Conservation (phyloP, 2,329 filamentous ascomycete species). For the Trichoderma koningii region DNA sequence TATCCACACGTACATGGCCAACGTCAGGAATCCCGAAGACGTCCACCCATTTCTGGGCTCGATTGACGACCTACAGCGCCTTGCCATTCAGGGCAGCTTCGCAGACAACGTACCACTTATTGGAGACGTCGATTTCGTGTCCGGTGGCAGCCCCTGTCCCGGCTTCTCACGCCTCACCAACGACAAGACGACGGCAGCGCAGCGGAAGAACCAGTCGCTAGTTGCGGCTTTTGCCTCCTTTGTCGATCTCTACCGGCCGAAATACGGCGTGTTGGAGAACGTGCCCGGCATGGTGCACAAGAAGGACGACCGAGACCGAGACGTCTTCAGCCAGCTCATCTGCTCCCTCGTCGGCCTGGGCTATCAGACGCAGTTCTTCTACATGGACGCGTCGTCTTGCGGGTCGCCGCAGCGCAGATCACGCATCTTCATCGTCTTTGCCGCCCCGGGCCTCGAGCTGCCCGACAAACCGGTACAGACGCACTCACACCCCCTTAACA, state of each 20-base stretch:
- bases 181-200: slow-evolving; percentile 55
- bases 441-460: slow-evolving; percentile 64
- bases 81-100: slow-evolving; percentile 56
- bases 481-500: slow-evolving; percentile 58
- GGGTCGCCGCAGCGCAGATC: slow-evolving; percentile 67
- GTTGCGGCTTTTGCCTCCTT: slow-evolving; percentile 75
- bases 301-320: slow-evolving; percentile 51
- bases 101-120: slow-evolving; percentile 54
- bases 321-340: slow-evolving; percentile 72
- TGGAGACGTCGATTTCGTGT: slow-evolving; percentile 68
- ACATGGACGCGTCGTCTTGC: slow-evolving; percentile 69
- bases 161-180: slow-evolving; percentile 69
- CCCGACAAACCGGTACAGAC: slow-evolving; percentile 60
- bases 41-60: slow-evolving; percentile 67
- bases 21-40: slow-evolving; percentile 46
- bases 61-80: slow-evolving; percentile 66
- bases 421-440: slow-evolving; percentile 70
- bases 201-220: slow-evolving; percentile 72
- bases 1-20: slow-evolving; percentile 74
- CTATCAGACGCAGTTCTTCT: slow-evolving; percentile 70
- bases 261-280: slow-evolving; percentile 78
- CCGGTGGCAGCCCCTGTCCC: slow-evolving; percentile 75
- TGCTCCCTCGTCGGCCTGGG: slow-evolving; percentile 73
- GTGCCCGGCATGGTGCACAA: slow-evolving; percentile 65
- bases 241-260: slow-evolving; percentile 72